Base-by-base conservation (phyloP, 2,329 filamentous ascomycete genomes). In the Botrytis aclada region DNA sequence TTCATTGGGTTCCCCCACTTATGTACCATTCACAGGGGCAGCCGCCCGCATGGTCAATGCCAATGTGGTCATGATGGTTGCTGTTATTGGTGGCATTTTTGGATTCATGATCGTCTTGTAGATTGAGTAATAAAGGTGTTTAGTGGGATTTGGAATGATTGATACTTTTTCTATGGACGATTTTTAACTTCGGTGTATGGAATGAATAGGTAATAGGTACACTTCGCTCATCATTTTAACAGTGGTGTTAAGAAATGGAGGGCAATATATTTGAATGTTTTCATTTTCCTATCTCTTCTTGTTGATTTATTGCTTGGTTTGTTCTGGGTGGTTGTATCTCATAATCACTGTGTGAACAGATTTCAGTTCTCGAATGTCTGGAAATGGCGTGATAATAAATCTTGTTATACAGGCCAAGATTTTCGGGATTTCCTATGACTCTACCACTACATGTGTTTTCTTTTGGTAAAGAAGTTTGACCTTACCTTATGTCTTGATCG, bases 1-100 rank as follows among this genome's bases (percentile, higher is more conserved):
- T 54, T 71, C 69, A 25, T 56, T 71, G 37, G 60, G 61, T 45
- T 56, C 56, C 29, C 65, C 60, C n/a, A 71, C 69, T 32, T 71
- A 71, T 29, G 37, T 71, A 18, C 69, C 69, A 41, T 71, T 71
- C 14, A 71, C 60, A 3, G 69, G 69, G 0, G 67, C 69, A 32
- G 69, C 47, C 25, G 25, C 22, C 34, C 32, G 20, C n/a, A 34
- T 45, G 14, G 32, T 34, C 34, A 51, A 51, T 29, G 12, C 34
- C 1, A 64, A 64, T 47, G 7, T 39, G 18, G 69, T 58, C 0
- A 70, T 64, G 18, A 51, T 70, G 29, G 2, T 54, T 20, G 14
- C 34, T 18, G 20, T 41, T 4, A 45, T 71, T 4, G 45, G 60
- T 10, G 69, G 58, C 16, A n/a, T 66, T 14, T 29, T 71, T 45